Percentiles rank a stretch among this genome's conserved stretches.
phyloP scores from a whole-genome alignment of 768 basidiomycete genomes.

The Leccinum barrowsii region DNA sequence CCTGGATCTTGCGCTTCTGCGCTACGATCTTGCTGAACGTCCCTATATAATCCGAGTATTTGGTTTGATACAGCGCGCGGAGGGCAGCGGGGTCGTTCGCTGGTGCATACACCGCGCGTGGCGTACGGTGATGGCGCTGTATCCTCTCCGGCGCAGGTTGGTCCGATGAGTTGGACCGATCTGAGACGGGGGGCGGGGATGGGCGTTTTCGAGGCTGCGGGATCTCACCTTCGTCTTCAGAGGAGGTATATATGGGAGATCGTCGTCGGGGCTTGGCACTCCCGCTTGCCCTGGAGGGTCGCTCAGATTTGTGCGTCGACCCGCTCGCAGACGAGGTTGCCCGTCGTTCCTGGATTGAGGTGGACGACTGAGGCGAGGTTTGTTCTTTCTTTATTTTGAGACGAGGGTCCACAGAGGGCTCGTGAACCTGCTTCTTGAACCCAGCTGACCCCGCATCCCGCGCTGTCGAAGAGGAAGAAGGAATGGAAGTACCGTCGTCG shows the following conservation, averaged over 20 bases:
- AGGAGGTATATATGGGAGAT: conserved; percentile 65
- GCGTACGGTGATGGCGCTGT: conserved; percentile 23
- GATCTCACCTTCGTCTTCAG: conserved; percentile 54
- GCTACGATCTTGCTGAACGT: conserved; percentile 44
- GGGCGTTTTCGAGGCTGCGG: conserved; percentile 26
- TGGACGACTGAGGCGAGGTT: conserved; percentile 22
- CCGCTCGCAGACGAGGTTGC: background rate
- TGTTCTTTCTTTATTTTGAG: conserved; percentile 39
- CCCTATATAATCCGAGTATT: conserved; percentile 50
- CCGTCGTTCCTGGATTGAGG: conserved; percentile 13
- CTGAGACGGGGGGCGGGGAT: conserved; percentile 28
- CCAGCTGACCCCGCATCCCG: conserved; percentile 24
- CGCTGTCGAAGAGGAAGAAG: conserved; percentile 11
- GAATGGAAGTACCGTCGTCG: conserved; percentile 31
- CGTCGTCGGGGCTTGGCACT: conserved; percentile 43
- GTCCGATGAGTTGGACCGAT: conserved; percentile 23
- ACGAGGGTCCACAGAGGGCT: conserved; percentile 17
- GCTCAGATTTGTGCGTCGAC: conserved; percentile 18
- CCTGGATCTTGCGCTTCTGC: conserved; percentile 52
- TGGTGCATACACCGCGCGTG: conserved; percentile 33
- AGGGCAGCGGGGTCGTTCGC: conserved; percentile 50
- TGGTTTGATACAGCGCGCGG: conserved; percentile 48
- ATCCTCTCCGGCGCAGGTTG: conserved; percentile 11
- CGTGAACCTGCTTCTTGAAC: conserved; percentile 38
- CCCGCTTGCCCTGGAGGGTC: conserved; percentile 16